Percentiles rank a stretch among this genome's conserved stretches.
Conservation (phyloP, 169 alveolate genomes). For the Plasmodium berghei region DNA sequence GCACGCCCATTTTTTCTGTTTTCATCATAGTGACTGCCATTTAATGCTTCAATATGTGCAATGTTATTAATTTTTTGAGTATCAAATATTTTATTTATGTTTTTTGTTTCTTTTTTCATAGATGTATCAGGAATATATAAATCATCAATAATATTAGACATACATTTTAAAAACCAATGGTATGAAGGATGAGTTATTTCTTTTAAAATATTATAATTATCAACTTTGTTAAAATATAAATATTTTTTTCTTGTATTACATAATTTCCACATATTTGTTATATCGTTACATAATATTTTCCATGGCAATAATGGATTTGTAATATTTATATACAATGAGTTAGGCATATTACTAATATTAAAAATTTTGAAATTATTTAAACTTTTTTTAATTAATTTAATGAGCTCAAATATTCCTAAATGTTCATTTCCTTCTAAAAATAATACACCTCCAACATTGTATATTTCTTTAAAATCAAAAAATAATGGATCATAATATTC, state of each 20-base stretch:
- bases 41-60: too few relatives aligned
- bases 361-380: constrained; percentile 76
- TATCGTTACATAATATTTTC: constrained; percentile 80
- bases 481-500: constrained; percentile 81
- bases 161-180: constrained; percentile 78
- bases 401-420: constrained; percentile 77
- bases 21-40: too few relatives aligned
- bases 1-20: too few relatives aligned
- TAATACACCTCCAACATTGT: constrained; percentile 79
- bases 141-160: constrained; percentile 76
- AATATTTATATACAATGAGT: constrained; percentile 77
- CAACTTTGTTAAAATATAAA: constrained; percentile 49
- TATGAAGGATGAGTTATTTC: constrained; percentile 82
- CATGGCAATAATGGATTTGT: constrained; percentile 81
- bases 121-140: constrained; percentile 53
- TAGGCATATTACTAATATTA: constrained; percentile 80
- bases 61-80: too few relatives aligned
- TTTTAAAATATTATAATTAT: constrained; percentile 74
- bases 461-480: constrained; percentile 73
- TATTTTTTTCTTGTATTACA: constrained; percentile 76
- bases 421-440: constrained; percentile 78
- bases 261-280: constrained; percentile 74
- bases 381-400: constrained; percentile 47
- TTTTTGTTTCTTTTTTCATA: neutral
- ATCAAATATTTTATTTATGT: neutral